Conservation (phyloP, 805 yeast species). For the Debaryomyces castellii region DNA sequence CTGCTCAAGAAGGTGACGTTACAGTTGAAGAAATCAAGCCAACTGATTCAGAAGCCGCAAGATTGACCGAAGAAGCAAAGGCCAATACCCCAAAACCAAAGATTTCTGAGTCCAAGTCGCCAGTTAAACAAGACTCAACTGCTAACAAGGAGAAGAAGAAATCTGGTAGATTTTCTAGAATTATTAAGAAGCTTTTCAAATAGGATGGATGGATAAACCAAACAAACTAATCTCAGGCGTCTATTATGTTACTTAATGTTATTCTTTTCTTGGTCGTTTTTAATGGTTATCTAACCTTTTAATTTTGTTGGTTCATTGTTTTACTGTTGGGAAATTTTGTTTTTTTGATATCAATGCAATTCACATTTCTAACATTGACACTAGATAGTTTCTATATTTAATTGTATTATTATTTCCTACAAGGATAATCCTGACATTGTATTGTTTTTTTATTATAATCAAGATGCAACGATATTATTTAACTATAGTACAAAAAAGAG, state of each 20-base stretch:
- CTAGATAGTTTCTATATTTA: slow-evolving; percentile 1
- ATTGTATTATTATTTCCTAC: slow-evolving; percentile 2
- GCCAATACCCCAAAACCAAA: slow-evolving; percentile 8
- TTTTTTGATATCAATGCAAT: background rate
- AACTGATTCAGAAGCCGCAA: slow-evolving; percentile 36
- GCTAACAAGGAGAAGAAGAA: slow-evolving; percentile 29
- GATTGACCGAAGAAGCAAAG: slow-evolving; percentile 33
- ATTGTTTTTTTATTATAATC: background rate
- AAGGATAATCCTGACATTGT: background rate
- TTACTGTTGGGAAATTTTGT: background rate
- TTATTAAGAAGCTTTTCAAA: slow-evolving; percentile 14
- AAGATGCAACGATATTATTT: background rate
- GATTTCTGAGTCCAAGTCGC: slow-evolving; percentile 6
- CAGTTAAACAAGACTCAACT: slow-evolving; percentile 10
- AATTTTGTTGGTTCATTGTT: background rate
- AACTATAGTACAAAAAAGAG: slow-evolving; percentile 1
- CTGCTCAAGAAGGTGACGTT: slow-evolving; percentile 35
- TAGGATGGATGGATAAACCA: slow-evolving; percentile 3
- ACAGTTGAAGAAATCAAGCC: slow-evolving; percentile 44
- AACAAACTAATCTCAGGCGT: background rate
- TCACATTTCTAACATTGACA: background rate
- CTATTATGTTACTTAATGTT: background rate
- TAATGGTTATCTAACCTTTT: background rate
- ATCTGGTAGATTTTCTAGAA: slow-evolving; percentile 33
- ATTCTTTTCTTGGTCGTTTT: background rate